Evolutionary conservation across 371 early-diverging fungal species (phyloP).

Genomic region (Modicella reniformis): DNA sequence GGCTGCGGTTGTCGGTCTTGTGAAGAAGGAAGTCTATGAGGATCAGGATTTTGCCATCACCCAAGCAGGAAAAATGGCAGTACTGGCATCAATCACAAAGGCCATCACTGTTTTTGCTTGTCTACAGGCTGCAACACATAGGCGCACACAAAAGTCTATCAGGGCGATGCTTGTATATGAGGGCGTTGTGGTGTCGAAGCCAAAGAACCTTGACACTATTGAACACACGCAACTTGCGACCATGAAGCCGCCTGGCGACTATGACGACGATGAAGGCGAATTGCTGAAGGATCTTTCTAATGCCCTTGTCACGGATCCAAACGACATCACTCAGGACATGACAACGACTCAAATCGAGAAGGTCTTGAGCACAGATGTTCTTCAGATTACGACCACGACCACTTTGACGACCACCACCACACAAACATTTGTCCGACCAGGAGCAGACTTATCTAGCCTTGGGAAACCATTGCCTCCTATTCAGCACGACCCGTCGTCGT

Average conservation of each 20-base stretch:
- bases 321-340: constrained; percentile 52
- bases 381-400: constrained; percentile 48
- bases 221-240: constrained; percentile 27
- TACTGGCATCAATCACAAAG: constrained; percentile 79
- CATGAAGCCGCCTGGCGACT: not conserved
- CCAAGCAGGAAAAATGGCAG: constrained; percentile 73
- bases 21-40: constrained; percentile 78
- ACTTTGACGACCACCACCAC: constrained; percentile 52
- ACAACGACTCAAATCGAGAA: constrained; percentile 50
- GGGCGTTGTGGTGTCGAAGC: constrained; percentile 60
- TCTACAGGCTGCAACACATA: constrained; percentile 82
- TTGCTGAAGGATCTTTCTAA: constrained; percentile 47
- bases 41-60: constrained; percentile 75
- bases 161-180: constrained; percentile 63
- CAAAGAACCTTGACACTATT: constrained; percentile 37
- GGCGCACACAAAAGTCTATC: constrained; percentile 63
- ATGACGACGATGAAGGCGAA: constrained; percentile 32
- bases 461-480: constrained; percentile 47
- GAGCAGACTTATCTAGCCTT: constrained; percentile 45
- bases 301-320: constrained; percentile 46
- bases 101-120: constrained; percentile 86
- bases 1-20: constrained; percentile 82
- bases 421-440: constrained; percentile 49
- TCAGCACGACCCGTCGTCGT: constrained; percentile 16
- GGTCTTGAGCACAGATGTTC: constrained; percentile 49